Base-by-base conservation (phyloP, 1,139 yeast genomes). In the Geotrichum bryndzae region DNA sequence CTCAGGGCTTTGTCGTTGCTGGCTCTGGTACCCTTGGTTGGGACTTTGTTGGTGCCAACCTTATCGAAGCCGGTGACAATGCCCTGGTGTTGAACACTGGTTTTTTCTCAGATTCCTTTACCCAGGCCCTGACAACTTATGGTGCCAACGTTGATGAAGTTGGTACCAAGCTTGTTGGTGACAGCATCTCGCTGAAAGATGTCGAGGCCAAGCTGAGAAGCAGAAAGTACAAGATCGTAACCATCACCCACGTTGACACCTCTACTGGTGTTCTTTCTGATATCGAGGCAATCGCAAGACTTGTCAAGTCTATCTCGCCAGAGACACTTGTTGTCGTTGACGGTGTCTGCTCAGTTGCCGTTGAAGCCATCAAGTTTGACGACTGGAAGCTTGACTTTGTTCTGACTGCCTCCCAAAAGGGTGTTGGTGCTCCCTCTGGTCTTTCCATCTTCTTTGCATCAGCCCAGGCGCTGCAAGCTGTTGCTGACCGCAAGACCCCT, bases 1-100 rank as follows among this genome's bases (percentile, higher is more conserved):
- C 95, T 38, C 96, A 90, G 77, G 90, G 94, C 7, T 82, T 88
- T 67, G 89, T 92, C 25, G 74, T 92, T 65, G 82, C 96, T 4
- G 98, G 97, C 51, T 88, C 96, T 1, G 98, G 98, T 63, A 90
- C 98, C 51, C 81, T 92, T 61, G 98, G 98, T 41, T 92, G 97
- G 97, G 98, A 92, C 72, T 80, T 92, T 65, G 87, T 85, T 55
- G 96, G 88, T 51, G 82, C 96, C 51, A 92, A 92, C 75, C 80
- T 91, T 69, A 73, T 90, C 61, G 79, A 78, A 65, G 71, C 76
- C 7, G 80, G 79, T 51, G 90, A 87, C 63, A 82, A 85, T 59
- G 96, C 86, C 7, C 81, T 92, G 68, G 90, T 91, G 33, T 80
- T 92, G 67, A 87, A 95, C 61, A 91, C 98, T n/a, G 98, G 97